Evolutionary conservation across 495 filamentous ascomycete species (phyloP).

Genomic region (Pseudevernia furfuracea): DNA sequence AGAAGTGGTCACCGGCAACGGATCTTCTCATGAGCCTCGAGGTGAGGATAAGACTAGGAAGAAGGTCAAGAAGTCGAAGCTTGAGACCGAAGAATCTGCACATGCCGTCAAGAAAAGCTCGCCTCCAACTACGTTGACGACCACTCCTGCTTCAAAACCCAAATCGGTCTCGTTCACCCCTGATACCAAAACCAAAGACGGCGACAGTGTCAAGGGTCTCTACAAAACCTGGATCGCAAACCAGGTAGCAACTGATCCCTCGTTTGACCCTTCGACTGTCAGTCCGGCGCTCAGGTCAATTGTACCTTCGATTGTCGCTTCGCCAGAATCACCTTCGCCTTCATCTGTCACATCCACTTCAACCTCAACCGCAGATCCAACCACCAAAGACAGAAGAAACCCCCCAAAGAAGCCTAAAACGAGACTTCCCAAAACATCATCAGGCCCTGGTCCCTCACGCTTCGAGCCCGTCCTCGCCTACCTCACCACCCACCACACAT

Average conservation of each 20-base stretch:
- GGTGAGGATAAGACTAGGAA: neutral
- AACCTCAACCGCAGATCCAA: conserved; percentile 4
- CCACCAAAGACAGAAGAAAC: conserved; percentile 32
- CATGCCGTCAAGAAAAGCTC: conserved; percentile 22
- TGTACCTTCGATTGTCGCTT: neutral
- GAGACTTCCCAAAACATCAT: conserved; percentile 24
- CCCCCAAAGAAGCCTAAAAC: conserved; percentile 27
- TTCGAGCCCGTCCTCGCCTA: conserved; percentile 63
- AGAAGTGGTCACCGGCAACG: neutral
- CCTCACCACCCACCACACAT: conserved; percentile 59
- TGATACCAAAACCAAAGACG: conserved; percentile 57
- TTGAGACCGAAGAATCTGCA: neutral
- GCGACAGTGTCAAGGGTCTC: conserved; percentile 39
- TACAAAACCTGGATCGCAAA: conserved; percentile 40
- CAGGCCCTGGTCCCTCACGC: conserved; percentile 18
- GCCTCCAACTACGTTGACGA: conserved; percentile 4
- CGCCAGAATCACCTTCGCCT: conserved; percentile 1
- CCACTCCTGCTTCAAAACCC: conserved; percentile 7
- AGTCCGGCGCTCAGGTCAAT: conserved; percentile 21
- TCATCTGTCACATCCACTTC: conserved; percentile 7
- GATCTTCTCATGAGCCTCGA: neutral
- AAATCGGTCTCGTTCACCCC: conserved; percentile 77
- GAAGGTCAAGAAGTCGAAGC: neutral
- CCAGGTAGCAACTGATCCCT: conserved; percentile 30
- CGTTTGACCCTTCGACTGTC: conserved; percentile 26